Conservation (phyloP, 1,284 basidiomycete species). For the Hemileia vastatrix region DNA sequence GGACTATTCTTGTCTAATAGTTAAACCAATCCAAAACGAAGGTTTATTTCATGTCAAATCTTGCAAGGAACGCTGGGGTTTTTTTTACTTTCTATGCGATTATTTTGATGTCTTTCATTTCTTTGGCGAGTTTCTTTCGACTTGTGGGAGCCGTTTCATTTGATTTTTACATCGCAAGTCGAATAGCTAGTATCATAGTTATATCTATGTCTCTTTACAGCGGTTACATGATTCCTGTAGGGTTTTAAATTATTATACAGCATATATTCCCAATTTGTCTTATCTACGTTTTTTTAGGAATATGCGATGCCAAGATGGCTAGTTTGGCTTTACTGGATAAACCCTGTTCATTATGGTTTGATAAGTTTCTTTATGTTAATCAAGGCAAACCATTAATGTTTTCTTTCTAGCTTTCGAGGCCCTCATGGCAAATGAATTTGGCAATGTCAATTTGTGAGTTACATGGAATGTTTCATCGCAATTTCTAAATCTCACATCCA, state of each 20-base stretch:
- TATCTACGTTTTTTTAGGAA: neutral
- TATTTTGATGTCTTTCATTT: constrained; percentile 26
- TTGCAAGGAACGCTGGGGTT: constrained; percentile 47
- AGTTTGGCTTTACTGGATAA: constrained; percentile 52
- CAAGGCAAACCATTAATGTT: no score
- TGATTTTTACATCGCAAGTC: constrained; percentile 47
- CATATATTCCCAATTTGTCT: neutral
- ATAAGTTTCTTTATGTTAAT: no score
- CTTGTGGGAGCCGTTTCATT: constrained; percentile 46
- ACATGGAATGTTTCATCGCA: constrained; percentile 29
- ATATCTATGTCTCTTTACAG: constrained; percentile 47
- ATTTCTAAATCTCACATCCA: constrained; percentile 18
- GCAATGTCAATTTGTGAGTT: constrained; percentile 49
- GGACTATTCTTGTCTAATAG: neutral
- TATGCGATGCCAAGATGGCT: constrained; percentile 11
- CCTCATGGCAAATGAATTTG: constrained; percentile 74
- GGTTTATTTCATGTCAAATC: constrained; percentile 44
- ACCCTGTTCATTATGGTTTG: constrained; percentile 58
- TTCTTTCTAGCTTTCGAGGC: constrained; percentile 65
- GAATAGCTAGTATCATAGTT: constrained; percentile 49
- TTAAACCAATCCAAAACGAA: neutral
- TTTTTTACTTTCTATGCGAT: constrained; percentile 48
- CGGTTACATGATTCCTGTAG: constrained; percentile 46
- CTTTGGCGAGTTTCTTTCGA: constrained; percentile 47
- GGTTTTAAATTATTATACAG: neutral